These are phyloP conservation scores for Sclerotinia minor DNA, from an alignment of 2,329 filamentous ascomycete species.

Conservation along the genomic window DNA sequence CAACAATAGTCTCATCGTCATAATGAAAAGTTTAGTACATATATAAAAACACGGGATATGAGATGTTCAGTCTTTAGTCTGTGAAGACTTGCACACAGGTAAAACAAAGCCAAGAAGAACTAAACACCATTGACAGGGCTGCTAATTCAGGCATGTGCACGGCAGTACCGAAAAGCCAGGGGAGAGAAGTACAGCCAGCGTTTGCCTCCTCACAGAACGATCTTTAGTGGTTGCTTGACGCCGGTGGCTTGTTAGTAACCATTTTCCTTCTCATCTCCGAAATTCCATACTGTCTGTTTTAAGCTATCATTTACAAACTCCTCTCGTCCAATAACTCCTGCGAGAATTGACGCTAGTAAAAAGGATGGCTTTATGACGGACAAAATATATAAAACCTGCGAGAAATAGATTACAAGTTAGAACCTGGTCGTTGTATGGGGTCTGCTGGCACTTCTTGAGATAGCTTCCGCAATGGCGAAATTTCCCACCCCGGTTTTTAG, in stretches of 20 bases:
- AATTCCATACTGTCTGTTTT: constrained; percentile 29
- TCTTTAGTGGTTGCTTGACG: constrained; percentile 31
- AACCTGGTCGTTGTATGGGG: constrained; percentile 15
- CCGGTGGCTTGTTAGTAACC: constrained; percentile 31
- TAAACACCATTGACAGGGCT: constrained; percentile 9
- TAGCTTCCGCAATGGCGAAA: constrained; percentile 27
- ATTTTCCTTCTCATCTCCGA: constrained; percentile 36
- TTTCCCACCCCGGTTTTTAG: constrained; percentile 17
- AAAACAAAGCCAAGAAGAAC: constrained; percentile 20
- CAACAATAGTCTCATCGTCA: constrained; percentile 10
- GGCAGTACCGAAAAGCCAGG: constrained; percentile 21
- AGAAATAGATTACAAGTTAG: constrained; percentile 6
- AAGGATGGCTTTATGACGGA: constrained; percentile 1
- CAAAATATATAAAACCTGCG: constrained; percentile 3
- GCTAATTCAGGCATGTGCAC: constrained; percentile 14
- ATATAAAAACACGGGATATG: not conserved
- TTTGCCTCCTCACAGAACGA: constrained; percentile 29
- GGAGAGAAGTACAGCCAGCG: constrained; percentile 1
- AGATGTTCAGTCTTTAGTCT: not conserved
- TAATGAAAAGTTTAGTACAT: not conserved
- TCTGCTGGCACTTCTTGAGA: constrained; percentile 22
- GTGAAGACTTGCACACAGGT: not conserved
- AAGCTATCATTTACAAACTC: constrained; percentile 10
- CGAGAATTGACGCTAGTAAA: not conserved
- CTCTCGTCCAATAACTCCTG: constrained; percentile 13